phyloP scores from a whole-genome alignment of 352 stramenopile genomes.

The Phytophthora vignae region DNA sequence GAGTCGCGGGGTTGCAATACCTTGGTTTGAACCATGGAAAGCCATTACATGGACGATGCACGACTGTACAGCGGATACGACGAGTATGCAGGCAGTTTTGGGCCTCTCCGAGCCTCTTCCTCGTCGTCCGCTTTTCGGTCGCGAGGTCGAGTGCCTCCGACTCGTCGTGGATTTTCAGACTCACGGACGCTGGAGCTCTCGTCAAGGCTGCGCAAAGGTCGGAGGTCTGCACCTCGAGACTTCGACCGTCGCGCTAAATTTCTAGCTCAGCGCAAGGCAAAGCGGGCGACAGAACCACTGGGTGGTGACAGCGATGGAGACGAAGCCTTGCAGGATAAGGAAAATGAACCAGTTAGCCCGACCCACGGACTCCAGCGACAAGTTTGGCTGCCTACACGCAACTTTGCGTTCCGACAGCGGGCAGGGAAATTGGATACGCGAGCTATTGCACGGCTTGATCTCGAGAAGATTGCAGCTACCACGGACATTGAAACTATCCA shows the following conservation, averaged over 20 bases:
- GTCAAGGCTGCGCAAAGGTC: constrained; percentile 11
- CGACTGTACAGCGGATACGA: constrained; percentile 55
- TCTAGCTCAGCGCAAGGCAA: constrained; percentile 31
- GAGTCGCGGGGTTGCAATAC: background rate
- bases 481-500: constrained; percentile 84
- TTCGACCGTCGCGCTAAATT: constrained; percentile 39
- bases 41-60: constrained; percentile 30
- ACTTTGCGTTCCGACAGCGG: constrained; percentile 79
- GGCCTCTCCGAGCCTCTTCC: constrained; percentile 39
- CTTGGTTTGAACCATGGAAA: constrained; percentile 22
- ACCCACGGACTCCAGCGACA: constrained; percentile 38
- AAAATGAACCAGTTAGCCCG: constrained; percentile 18
- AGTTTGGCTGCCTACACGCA: constrained; percentile 76
- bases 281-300: background rate
- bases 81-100: constrained; percentile 74
- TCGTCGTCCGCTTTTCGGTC: constrained; percentile 13
- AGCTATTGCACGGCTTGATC: constrained; percentile 71
- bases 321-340: constrained; percentile 28
- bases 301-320: constrained; percentile 11
- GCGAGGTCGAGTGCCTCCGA: constrained; percentile 1
- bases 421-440: constrained; percentile 80
- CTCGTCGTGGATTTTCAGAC: constrained; percentile 5
- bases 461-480: constrained; percentile 75
- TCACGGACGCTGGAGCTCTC: constrained; percentile 2
- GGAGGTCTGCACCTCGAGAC: constrained; percentile 13